Evolutionary conservation across 2,329 filamentous ascomycete genomes (phyloP).

Genomic region (Colletotrichum scovillei): DNA sequence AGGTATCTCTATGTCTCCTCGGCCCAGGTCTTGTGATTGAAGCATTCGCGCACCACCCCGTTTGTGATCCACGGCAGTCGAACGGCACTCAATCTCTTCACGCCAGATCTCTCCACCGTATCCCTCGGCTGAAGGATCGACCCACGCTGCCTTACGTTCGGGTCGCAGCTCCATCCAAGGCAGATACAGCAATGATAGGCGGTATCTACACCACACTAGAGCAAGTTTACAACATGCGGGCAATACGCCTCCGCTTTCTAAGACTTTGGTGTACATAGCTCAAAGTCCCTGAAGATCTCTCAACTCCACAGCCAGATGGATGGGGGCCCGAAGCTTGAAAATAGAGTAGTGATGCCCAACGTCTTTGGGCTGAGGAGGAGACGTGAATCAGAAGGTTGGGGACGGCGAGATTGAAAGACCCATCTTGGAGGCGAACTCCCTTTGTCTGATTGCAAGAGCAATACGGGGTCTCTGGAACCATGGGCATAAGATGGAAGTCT

Average conservation of each 20-base stretch:
- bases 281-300: not conserved
- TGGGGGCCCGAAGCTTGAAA: not conserved
- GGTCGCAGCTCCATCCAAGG: constrained; percentile 9
- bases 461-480: not conserved
- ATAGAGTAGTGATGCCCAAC: not conserved
- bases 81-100: not conserved
- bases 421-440: not conserved
- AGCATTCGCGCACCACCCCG: not conserved
- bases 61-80: not conserved
- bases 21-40: not conserved
- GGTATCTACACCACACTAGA: too few relatives aligned
- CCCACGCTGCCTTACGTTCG: constrained; percentile 24
- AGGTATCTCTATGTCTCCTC: not conserved
- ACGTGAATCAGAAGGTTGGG: too few relatives aligned
- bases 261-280: not conserved
- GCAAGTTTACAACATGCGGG: not conserved
- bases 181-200: not conserved
- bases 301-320: too few relatives aligned
- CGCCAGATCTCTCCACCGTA: not conserved
- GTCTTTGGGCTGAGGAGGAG: not conserved
- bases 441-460: not conserved
- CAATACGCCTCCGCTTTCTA: not conserved
- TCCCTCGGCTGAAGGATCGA: not conserved
- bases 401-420: not conserved
- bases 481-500: not conserved